These are phyloP conservation scores for Nemania abortiva DNA, from an alignment of 2,329 filamentous ascomycete genomes.

Conservation along the genomic window DNA sequence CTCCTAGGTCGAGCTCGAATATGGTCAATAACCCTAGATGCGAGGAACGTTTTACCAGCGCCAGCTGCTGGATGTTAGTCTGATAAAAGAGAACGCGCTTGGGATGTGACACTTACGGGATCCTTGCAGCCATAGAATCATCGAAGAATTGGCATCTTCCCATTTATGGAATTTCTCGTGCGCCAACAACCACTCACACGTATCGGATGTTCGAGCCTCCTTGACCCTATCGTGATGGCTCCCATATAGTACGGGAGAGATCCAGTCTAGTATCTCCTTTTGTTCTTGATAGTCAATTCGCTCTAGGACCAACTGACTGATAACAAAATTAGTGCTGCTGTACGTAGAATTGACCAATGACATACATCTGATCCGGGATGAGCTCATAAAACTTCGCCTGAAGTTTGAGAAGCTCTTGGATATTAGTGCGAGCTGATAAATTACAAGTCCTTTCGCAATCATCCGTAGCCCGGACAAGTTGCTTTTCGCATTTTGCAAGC, in stretches of 20 bases:
- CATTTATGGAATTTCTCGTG: slow-evolving; percentile 9
- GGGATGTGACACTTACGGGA: slow-evolving; percentile 8
- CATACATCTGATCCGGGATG: slow-evolving; percentile 21
- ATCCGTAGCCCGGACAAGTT: background rate
- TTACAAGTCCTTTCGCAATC: slow-evolving; percentile 9
- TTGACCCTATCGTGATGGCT: slow-evolving; percentile 18
- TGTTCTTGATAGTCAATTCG: background rate
- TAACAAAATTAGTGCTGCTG: background rate
- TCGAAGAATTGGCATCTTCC: slow-evolving; percentile 11
- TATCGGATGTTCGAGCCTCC: slow-evolving; percentile 9
- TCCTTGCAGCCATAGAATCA: slow-evolving; percentile 27
- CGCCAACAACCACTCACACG: slow-evolving; percentile 27
- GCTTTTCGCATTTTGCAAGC: slow-evolving; percentile 3
- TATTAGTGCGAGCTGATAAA: slow-evolving; percentile 5
- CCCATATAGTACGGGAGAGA: slow-evolving; percentile 20
- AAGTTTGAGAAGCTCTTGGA: slow-evolving; percentile 4
- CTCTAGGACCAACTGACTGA: slow-evolving; percentile 7
- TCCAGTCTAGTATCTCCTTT: slow-evolving; percentile 15
- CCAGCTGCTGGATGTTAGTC: slow-evolving; percentile 18
- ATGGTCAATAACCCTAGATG: slow-evolving; percentile 28
- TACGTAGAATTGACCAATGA: background rate
- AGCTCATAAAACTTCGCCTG: background rate
- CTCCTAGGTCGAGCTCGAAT: background rate
- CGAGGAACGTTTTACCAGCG: slow-evolving; percentile 30
- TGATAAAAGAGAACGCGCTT: background rate